These are phyloP conservation scores for Talaromyces pinophilus DNA, from an alignment of 2,329 filamentous ascomycete genomes.

Conservation along the genomic window DNA sequence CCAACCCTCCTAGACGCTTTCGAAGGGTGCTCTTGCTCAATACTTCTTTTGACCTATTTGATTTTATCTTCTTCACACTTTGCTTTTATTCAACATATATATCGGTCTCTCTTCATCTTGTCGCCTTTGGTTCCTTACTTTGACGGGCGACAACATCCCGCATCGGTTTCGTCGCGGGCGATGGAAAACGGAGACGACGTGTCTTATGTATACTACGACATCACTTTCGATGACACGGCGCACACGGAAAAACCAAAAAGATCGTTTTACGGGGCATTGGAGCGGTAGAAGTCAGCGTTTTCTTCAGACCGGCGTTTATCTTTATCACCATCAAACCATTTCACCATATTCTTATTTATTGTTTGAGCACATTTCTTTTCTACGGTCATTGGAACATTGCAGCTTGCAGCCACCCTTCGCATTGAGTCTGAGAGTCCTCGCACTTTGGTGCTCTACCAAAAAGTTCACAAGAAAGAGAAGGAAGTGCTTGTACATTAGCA, in stretches of 20 bases:
- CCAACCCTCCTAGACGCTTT: constrained; percentile 21
- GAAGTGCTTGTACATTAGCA: constrained; percentile 24
- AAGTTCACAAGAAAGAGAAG: constrained; percentile 20
- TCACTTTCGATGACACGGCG: constrained; percentile 23
- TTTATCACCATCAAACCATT: constrained; percentile 18
- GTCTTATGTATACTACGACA: constrained; percentile 25
- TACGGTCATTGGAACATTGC: constrained; percentile 22
- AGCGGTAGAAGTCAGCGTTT: constrained; percentile 20
- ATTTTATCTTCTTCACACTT: constrained; percentile 16
- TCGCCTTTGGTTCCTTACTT: constrained; percentile 11
- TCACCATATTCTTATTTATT: constrained; percentile 9
- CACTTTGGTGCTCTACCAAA: constrained; percentile 13
- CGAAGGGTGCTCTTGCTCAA: constrained; percentile 16
- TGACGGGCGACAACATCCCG: constrained; percentile 9
- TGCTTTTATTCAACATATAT: constrained; percentile 8
- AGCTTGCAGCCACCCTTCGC: constrained; percentile 22
- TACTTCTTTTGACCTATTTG: constrained; percentile 15
- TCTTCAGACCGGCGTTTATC: constrained; percentile 23
- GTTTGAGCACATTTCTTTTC: constrained; percentile 17
- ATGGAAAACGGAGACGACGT: constrained; percentile 22
- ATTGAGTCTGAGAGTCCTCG: constrained; percentile 19
- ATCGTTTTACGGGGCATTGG: constrained; percentile 22
- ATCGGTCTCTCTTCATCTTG: constrained; percentile 12
- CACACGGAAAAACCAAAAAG: constrained; percentile 23
- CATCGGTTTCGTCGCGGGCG: constrained; percentile 22